Base-by-base conservation (phyloP, 352 stramenopile species). In the Phytophthora europaea region DNA sequence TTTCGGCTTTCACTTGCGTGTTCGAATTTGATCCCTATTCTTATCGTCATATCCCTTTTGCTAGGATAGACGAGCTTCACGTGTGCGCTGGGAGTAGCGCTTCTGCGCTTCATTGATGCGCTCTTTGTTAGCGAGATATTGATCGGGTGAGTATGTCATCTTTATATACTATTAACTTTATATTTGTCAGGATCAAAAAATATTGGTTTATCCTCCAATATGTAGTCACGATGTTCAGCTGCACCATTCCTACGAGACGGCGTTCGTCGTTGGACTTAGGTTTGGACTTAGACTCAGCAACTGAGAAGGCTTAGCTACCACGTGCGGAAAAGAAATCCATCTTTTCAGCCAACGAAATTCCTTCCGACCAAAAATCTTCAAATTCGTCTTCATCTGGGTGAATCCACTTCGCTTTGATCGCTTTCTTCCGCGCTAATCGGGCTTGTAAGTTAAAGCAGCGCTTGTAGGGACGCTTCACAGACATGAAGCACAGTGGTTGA, bases 351-450 rank as follows among this genome's bases (percentile, higher is more conserved):
- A 69, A 62, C 36, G 62, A 69, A 36, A 70, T 70, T 59, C 54
- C 63, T 70, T 63, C 63, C 63, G 63, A 70, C 63, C 63, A 63
- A 53, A 70, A 70, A 22, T 70, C 63, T 59, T 70, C 63, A 64
- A 70, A 70, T 23, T 70, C 53, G 54, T 64, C 63, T 70, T 70
- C 54, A 64, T 70, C 16, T 65, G 64, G 55, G 2, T 61, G 45
- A 65, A 71, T 71, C 64, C 55, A 71, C 31, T 54, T 54, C 54
- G 13, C 47, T 54, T 71, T 6, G 47, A 71, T 53, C 15, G 64
- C 64, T 61, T 55, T 55, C 20, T 65, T 71, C 33, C 64, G 55
- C 47, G 54, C 55, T 65, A 71, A 59, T 16, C 47, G 55, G 54
- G 65, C 65, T 72, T 72, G 65, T 59, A 72, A 62, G 51, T 62